A percentile compares a stretch with the other conserved stretches of the same genome.
These are phyloP conservation scores for Nakazawaea anatomiae DNA, from an alignment of 805 yeast species.

Conservation along the genomic window DNA sequence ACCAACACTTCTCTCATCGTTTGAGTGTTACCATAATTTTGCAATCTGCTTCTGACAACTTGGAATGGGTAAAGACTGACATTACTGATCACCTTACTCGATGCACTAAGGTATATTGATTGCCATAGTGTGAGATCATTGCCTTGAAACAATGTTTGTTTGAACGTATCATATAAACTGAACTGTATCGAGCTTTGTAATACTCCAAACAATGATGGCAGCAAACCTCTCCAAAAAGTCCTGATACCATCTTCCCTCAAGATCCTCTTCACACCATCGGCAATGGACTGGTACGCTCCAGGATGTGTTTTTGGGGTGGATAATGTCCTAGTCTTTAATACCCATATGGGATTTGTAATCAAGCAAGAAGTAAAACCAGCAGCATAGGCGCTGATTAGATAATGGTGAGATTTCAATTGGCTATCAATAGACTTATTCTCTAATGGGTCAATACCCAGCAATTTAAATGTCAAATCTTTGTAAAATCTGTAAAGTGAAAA, in stretches of 20 bases:
- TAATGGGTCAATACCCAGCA: constrained; percentile 10
- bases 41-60: constrained; percentile 72
- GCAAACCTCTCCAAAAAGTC: constrained; percentile 68
- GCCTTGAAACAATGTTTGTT: constrained; percentile 27
- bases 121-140: constrained; percentile 41
- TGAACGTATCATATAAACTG: constrained; percentile 76
- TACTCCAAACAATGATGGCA: constrained; percentile 66
- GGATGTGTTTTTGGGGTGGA: constrained; percentile 40
- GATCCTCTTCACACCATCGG: constrained; percentile 49
- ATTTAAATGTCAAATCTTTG: constrained; percentile 33
- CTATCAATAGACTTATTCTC: constrained; percentile 20
- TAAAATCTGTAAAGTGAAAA: constrained; percentile 69
- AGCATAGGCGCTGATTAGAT: constrained; percentile 48
- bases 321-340: constrained; percentile 82
- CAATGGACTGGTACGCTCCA: constrained; percentile 52
- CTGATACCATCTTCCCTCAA: constrained; percentile 47
- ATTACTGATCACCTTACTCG: constrained; percentile 65
- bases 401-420: constrained; percentile 34
- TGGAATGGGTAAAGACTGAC: constrained; percentile 77
- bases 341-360: constrained; percentile 93
- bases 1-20: constrained; percentile 28
- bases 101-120: constrained; percentile 60
- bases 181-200: constrained; percentile 88
- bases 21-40: constrained; percentile 31
- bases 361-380: constrained; percentile 77